Evolutionary conservation across 2,329 filamentous ascomycete species (phyloP), one percentile per base, ranked within the genome.

Genomic region (Ophiostoma triangulosporum): DNA sequence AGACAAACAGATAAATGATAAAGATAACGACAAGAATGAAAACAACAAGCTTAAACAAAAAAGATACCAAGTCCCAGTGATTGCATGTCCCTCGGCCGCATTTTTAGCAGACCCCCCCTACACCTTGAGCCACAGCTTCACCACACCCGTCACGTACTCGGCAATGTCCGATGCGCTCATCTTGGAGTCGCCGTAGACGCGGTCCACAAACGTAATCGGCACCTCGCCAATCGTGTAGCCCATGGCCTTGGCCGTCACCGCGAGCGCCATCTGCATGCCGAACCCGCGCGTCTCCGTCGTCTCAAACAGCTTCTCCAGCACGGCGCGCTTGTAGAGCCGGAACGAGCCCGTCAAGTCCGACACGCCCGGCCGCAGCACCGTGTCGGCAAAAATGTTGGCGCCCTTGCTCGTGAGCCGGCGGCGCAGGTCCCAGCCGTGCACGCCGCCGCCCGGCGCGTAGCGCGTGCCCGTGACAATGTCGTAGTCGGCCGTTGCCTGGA

Each of bases 231-330:
- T 91, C 35, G 83, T 86, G 73, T 81, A 95, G 1, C 93, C 91
- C 87, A 96, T 90, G 15, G 86, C 87, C 80, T 96, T 96, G 32
- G 93, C 93, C 57, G 90, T 78, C 8, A 97, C 91, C 84, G 96
- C 97, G 82, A 98, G 86, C 77, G 96, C 91, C 93, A 98, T 98
- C 80, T 98, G 93, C 76, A 98, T 98, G 38, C 86, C 91, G 69
- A 97, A 98, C 3, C 93, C 93, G 73, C 97, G 95, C 67, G 88
- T 93, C 76, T 96, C 85, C 8, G 89, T 96, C 69, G 79, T 88
- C 64, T 77, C 74, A 63, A 98, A 96, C 55, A 95, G 88, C 75
- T 88, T 90, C 68, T 95, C 80, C 64, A 98, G 70, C 57, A 95
- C 88, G 56, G 75, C 73, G 72, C 85, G 89, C 82, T 95, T 97